Evolutionary conservation across 306 rosid genomes (phyloP).

Genomic region (Trichosanthes truncata): DNA sequence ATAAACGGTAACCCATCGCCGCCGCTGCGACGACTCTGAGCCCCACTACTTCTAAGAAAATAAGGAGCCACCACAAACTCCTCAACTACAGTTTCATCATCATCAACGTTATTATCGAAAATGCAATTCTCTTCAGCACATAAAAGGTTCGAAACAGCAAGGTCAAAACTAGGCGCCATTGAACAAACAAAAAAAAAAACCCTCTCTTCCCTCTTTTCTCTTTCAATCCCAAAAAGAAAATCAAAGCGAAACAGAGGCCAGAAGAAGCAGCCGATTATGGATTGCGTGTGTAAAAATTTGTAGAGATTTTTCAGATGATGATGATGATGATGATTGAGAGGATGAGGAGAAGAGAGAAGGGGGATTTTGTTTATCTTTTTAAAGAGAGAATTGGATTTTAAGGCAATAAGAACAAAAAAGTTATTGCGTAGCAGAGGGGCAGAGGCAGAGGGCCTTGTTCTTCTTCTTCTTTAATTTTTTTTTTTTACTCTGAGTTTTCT

Average conservation of each 20-base stretch:
- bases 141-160: slow-evolving; percentile 57
- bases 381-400: slow-evolving; percentile 5
- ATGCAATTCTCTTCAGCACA: slow-evolving; percentile 60
- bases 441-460: not conserved
- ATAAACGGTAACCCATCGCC: slow-evolving; percentile 46
- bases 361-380: not conserved
- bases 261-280: not conserved
- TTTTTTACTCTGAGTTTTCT: not conserved
- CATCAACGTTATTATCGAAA: slow-evolving; percentile 44
- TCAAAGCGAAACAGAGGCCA: not conserved
- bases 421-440: slow-evolving; percentile 2
- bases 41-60: slow-evolving; percentile 25
- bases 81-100: slow-evolving; percentile 18
- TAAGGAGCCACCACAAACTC: slow-evolving; percentile 26
- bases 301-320: not conserved
- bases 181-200: not conserved
- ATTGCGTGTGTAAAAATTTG: not conserved
- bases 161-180: slow-evolving; percentile 94
- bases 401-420: slow-evolving; percentile 22
- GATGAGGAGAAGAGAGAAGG: not conserved
- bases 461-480: not conserved
- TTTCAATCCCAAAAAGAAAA: not conserved
- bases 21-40: slow-evolving; percentile 14
- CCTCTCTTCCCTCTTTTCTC: not conserved
- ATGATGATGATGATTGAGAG: not conserved